Conservation (phyloP, 1,284 basidiomycete species). For the Malassezia sympodialis region DNA sequence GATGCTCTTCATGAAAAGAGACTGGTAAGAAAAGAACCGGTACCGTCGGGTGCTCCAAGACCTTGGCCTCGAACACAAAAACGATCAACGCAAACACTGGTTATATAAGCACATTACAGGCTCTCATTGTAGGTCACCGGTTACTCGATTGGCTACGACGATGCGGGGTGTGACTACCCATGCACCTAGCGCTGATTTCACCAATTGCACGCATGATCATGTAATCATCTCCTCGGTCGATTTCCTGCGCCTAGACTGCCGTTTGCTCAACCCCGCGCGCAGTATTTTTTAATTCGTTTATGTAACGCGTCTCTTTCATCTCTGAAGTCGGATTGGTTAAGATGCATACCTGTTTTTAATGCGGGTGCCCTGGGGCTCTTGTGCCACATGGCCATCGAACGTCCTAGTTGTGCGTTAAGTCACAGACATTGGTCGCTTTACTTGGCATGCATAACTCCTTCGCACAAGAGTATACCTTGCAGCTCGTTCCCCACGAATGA, state of each 20-base stretch:
- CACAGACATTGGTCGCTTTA: not conserved
- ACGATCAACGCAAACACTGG: not conserved
- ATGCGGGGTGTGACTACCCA: not conserved
- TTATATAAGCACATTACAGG: not conserved
- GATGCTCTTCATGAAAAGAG: slow-evolving; percentile 1
- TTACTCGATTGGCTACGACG: not conserved
- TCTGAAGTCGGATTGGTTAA: not conserved
- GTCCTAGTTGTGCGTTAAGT: not conserved
- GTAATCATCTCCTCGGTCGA: not conserved
- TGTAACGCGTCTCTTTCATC: not conserved
- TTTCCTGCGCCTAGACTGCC: not conserved
- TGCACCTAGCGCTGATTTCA: not conserved
- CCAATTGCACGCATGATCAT: not conserved
- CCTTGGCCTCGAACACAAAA: not conserved
- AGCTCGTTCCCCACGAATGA: not conserved
- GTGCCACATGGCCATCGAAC: not conserved
- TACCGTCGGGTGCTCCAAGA: not conserved
- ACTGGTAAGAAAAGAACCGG: not conserved
- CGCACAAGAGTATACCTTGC: not conserved
- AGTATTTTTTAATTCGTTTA: not conserved
- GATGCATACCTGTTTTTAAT: not conserved
- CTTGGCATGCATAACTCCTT: not conserved
- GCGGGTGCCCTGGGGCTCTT: not conserved
- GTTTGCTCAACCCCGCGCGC: not conserved
- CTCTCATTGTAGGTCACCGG: not conserved